Evolutionary conservation across 352 stramenopile species (phyloP), one percentile per base, ranked within the genome.

Genomic region (Pythium chondricola): DNA sequence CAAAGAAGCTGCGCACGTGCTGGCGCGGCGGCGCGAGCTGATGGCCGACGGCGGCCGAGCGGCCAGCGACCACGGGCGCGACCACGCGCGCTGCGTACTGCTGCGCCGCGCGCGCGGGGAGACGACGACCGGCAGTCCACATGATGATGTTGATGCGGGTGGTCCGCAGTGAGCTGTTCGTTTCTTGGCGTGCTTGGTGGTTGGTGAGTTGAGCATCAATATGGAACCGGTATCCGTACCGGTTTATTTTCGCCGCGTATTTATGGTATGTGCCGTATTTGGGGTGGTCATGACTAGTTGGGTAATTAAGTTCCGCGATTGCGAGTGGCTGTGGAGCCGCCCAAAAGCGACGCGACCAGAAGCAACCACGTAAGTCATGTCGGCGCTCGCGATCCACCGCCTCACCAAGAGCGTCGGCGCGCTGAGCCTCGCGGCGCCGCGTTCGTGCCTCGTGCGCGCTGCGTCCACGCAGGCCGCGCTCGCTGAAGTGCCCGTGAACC

Each of bases 1-100:
- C 79, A 20, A 88, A 68, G 48, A 90, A 86, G 30, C 65, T 36
- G 16, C 79, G 75, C 30, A 58, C 37, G 35, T 86, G 77, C 18
- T 49, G 48, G 7, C 35, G 51, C 22, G 22, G 41, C 27, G 33
- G 31, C 21, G 32, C 40, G 6, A 37, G 37, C 18, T 33, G 21
- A 21, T 49, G 49, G 49, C 37, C 49, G 26, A 56, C 46, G 20
- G 29, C 25, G 29, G 46, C 42, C 41, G 41, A 6, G 33, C 47
- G 54, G 39, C 37, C 52, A 16, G 43, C 52, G 44, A 47, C 46
- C 33, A 56, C 52, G 25, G 35, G 51, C 21, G 41, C 33, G 2
- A 24, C 14, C 31, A 35, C 11, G 2, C 30, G 42, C 16, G 38
- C 6, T 40, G 47, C 29, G 18, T 47, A 40, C 21, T 54, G 48